Evolutionary conservation across 2,329 filamentous ascomycete species (phyloP).

Genomic region (Macroventuria anomochaeta): DNA sequence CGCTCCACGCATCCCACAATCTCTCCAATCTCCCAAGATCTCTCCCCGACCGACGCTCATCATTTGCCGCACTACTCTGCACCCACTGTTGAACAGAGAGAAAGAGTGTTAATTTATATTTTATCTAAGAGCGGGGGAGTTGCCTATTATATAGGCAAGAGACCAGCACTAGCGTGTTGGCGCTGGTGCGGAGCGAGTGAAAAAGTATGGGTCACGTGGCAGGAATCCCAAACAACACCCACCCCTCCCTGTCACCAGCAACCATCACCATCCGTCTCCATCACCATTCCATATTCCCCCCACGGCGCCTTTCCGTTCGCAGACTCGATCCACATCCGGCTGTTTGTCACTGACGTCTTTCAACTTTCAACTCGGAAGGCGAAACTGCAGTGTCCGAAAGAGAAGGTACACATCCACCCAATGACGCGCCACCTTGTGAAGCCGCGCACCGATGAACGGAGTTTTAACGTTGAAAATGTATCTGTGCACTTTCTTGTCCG

Average conservation of each 20-base stretch:
- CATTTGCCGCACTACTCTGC: neutral
- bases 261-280: neutral
- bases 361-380: neutral
- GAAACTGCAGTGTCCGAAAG: neutral
- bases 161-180: too few species aligned
- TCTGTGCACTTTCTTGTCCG: constrained; percentile 29
- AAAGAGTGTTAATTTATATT: too few species aligned
- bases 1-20: neutral
- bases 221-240: too few species aligned
- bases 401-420: constrained; percentile 39
- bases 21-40: neutral
- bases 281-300: neutral
- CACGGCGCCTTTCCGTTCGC: constrained; percentile 1
- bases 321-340: neutral
- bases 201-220: too few species aligned
- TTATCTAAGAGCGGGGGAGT: too few species aligned
- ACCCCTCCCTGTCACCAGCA: constrained; percentile 1
- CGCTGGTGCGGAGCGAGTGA: too few species aligned
- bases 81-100: too few species aligned
- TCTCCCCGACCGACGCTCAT: neutral
- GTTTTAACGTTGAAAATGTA: constrained; percentile 37
- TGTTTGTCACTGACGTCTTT: neutral
- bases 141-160: too few species aligned
- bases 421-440: constrained; percentile 33
- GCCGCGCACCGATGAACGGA: constrained; percentile 27